phyloP scores from a whole-genome alignment of 257 asterid species.

The Orobanche coerulescens region DNA sequence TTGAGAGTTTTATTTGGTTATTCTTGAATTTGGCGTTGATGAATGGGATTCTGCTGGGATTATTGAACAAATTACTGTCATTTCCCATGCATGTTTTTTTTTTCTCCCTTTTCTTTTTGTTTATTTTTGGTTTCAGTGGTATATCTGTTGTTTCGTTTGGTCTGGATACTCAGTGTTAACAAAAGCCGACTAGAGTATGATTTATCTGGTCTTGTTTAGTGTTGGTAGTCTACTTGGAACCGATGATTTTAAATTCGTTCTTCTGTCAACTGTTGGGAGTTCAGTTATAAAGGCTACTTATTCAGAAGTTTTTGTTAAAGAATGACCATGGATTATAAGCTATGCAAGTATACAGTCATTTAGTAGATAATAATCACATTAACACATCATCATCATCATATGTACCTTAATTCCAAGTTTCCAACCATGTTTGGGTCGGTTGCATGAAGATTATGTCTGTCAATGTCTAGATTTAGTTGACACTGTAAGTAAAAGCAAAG shows the following conservation, averaged over 20 bases:
- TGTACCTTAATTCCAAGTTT: too few species aligned
- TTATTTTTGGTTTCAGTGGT: neutral
- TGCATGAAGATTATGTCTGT: too few species aligned
- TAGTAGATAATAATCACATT: neutral
- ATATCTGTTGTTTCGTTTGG: too few species aligned
- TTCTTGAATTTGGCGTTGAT: slow-evolving; percentile 7
- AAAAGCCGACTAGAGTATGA: neutral
- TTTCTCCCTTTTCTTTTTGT: neutral
- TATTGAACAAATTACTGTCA: neutral
- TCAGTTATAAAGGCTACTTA: neutral
- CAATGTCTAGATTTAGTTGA: too few species aligned
- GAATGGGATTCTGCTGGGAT: neutral
- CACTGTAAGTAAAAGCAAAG: too few species aligned
- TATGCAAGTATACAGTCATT: neutral
- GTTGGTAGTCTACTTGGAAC: neutral
- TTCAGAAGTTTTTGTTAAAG: neutral
- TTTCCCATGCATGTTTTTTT: neutral
- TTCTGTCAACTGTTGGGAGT: neutral
- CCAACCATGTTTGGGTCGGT: too few species aligned
- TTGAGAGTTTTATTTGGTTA: neutral
- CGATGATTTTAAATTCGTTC: neutral
- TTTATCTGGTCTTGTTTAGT: neutral
- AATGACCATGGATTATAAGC: neutral
- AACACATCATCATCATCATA: too few species aligned
- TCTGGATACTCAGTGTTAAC: neutral